Percentiles rank a stretch among this genome's conserved stretches.
Evolutionary conservation across 2,329 filamentous ascomycete species (phyloP).

Genomic region (Aspergillus carbonarius): DNA sequence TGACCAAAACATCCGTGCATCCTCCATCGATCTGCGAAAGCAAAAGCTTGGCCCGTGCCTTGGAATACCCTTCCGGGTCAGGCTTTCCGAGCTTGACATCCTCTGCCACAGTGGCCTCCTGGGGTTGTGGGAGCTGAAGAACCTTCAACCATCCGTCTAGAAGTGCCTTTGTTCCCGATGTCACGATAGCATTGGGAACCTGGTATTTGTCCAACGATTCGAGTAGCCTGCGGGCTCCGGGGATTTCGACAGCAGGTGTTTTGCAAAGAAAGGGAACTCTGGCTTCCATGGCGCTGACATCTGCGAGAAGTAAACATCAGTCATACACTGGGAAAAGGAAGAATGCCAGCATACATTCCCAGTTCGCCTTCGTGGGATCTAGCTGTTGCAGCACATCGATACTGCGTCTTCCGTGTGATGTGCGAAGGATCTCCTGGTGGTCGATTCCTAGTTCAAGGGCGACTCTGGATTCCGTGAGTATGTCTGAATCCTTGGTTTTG

Average conservation of each 20-base stretch:
- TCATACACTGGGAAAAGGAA: too few species aligned
- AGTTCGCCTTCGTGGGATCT: constrained; percentile 5
- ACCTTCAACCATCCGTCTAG: constrained; percentile 2
- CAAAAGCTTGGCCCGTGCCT: background rate
- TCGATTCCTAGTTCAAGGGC: constrained; percentile 3
- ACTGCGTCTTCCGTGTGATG: constrained; percentile 6
- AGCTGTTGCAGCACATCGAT: background rate
- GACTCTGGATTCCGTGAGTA: background rate
- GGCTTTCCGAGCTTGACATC: constrained; percentile 7
- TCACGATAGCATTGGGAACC: constrained; percentile 2
- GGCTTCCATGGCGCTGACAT: constrained; percentile 7
- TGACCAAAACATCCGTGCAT: background rate
- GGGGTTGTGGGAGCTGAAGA: constrained; percentile 1
- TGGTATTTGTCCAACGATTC: background rate
- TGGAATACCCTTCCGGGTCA: constrained; percentile 7
- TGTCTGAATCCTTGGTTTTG: background rate
- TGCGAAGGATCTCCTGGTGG: constrained; percentile 1
- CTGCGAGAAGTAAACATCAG: background rate
- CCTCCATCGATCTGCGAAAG: background rate
- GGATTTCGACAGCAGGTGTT: constrained; percentile 2
- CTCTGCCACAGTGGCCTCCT: background rate
- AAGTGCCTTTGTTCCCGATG: background rate
- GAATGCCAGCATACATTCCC: constrained; percentile 1
- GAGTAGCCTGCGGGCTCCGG: constrained; percentile 2
- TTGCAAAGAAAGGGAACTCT: background rate